phyloP scores from a whole-genome alignment of 108 stramenopile genomes.

The Pseudonitzschia multiseries region DNA sequence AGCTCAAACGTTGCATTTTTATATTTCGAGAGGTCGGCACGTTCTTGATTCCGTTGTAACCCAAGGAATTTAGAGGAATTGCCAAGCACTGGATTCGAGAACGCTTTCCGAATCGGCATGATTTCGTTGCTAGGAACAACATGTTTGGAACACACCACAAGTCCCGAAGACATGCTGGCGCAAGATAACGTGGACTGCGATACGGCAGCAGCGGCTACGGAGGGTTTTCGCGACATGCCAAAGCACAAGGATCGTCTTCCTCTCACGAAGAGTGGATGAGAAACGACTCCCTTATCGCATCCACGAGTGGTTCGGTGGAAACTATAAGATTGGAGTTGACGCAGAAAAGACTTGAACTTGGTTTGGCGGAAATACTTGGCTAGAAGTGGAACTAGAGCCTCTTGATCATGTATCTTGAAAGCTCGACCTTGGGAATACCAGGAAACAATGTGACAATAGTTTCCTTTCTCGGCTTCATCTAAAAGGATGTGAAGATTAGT shows the following conservation, averaged over 20 bases:
- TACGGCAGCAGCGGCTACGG: neutral
- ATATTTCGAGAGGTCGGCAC: neutral
- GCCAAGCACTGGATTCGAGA: neutral
- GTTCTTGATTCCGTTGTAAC: neutral
- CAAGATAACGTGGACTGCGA: neutral
- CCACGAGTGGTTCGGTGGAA: conserved; percentile 63
- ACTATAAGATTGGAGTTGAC: conserved; percentile 81
- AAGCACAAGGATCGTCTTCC: conserved; percentile 27
- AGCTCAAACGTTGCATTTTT: conserved; percentile 2
- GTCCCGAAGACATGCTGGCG: neutral
- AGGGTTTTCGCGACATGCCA: conserved; percentile 19
- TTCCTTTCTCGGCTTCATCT: conserved; percentile 47
- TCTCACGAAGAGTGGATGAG: conserved; percentile 54
- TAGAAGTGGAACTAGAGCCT: conserved; percentile 35
- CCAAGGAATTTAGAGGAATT: neutral
- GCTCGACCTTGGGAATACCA: conserved; percentile 63
- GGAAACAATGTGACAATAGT: conserved; percentile 48
- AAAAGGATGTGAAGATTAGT: conserved; percentile 51
- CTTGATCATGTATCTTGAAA: conserved; percentile 48
- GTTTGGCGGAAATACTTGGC: conserved; percentile 55
- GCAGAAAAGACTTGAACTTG: conserved; percentile 56
- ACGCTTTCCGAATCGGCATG: conserved; percentile 1
- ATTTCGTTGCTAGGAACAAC: conserved; percentile 6
- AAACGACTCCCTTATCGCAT: conserved; percentile 50
- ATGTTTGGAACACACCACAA: neutral